Conservation (phyloP, 2,329 filamentous ascomycete species). For the Westerdykella ornata region DNA sequence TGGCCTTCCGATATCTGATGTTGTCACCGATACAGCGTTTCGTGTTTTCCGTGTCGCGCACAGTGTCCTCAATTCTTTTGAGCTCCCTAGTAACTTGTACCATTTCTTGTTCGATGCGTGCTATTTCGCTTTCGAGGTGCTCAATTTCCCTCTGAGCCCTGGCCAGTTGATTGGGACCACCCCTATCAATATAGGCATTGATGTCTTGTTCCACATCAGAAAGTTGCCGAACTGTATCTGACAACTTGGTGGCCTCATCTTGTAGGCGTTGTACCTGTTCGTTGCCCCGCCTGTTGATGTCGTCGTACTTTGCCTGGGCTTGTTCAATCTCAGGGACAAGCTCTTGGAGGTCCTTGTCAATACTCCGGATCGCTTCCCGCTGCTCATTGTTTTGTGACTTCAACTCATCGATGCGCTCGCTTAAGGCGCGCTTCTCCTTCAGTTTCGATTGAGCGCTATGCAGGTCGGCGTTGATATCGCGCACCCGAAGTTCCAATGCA, state of each 20-base stretch:
- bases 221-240: constrained; percentile 69
- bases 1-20: constrained; percentile 71
- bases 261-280: constrained; percentile 66
- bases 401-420: constrained; percentile 64
- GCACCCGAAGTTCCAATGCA: constrained; percentile 67
- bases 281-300: constrained; percentile 64
- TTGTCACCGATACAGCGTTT: constrained; percentile 88
- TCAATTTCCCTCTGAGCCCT: constrained; percentile 64
- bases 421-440: constrained; percentile 69
- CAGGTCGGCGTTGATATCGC: constrained; percentile 67
- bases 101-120: constrained; percentile 61
- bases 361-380: constrained; percentile 60
- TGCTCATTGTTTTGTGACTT: constrained; percentile 63
- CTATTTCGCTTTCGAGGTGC: constrained; percentile 59
- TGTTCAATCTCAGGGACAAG: constrained; percentile 70
- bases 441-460: constrained; percentile 65
- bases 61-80: constrained; percentile 70
- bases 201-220: constrained; percentile 71
- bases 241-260: constrained; percentile 63
- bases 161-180: constrained; percentile 64
- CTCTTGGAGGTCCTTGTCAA: constrained; percentile 66
- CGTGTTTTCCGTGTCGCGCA: constrained; percentile 71
- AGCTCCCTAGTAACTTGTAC: constrained; percentile 59
- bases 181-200: constrained; percentile 67
- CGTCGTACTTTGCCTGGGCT: constrained; percentile 69